These are phyloP conservation scores for Encephalitozoon intestinalis DNA, from an alignment of 371 early-diverging fungal genomes.

Conservation along the genomic window DNA sequence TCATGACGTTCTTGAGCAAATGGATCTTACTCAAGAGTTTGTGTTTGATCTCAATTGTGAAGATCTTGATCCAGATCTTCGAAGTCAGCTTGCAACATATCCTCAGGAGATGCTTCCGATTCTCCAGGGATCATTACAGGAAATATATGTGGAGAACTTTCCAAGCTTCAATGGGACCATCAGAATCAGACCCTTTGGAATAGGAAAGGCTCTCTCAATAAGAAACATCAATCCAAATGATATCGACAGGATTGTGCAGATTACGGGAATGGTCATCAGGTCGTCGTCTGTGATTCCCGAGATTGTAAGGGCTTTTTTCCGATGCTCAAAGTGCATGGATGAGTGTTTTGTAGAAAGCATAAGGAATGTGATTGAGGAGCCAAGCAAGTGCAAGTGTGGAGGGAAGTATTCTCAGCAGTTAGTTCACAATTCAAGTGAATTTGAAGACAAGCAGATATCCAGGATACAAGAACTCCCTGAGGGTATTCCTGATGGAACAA, in stretches of 20 bases:
- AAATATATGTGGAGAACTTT: constrained; percentile 68
- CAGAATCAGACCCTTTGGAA: constrained; percentile 79
- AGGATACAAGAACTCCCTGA: constrained; percentile 96
- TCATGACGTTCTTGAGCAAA: constrained; percentile 25
- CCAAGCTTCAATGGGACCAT: constrained; percentile 64
- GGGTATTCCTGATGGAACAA: constrained; percentile 90
- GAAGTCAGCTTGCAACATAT: constrained; percentile 76
- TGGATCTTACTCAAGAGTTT: constrained; percentile 44
- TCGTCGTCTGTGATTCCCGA: constrained; percentile 85
- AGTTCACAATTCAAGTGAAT: constrained; percentile 79
- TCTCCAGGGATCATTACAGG: constrained; percentile 77
- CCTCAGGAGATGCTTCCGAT: constrained; percentile 91
- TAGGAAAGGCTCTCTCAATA: constrained; percentile 72
- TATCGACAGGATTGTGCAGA: constrained; percentile 86
- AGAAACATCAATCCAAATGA: constrained; percentile 84
- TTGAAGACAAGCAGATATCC: constrained; percentile 85
- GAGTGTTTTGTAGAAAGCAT: constrained; percentile 72
- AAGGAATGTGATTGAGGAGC: constrained; percentile 81
- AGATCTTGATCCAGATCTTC: constrained; percentile 60
- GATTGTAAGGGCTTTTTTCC: constrained; percentile 53
- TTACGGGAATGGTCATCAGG: constrained; percentile 88
- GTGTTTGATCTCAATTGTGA: constrained; percentile 36
- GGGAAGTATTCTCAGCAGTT: constrained; percentile 61
- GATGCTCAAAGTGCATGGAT: constrained; percentile 64
- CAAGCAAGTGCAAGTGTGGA: constrained; percentile 71